Conservation (phyloP, 805 yeast species). For the Ogataea philodendri region DNA sequence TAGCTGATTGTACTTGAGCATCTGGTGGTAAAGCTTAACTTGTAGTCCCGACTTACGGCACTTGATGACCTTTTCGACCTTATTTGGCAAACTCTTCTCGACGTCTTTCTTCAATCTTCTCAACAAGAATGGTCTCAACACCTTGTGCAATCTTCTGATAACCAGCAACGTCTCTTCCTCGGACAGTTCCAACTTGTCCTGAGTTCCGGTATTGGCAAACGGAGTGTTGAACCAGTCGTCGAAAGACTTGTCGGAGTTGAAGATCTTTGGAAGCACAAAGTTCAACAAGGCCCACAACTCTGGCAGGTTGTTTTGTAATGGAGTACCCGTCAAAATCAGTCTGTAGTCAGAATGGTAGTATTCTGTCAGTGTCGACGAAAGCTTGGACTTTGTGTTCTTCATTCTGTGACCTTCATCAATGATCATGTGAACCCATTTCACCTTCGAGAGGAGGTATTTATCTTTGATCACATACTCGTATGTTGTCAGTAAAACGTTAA, state of each 20-base stretch:
- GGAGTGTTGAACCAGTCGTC: conserved; percentile 92
- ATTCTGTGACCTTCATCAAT: conserved; percentile 90
- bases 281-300: conserved; percentile 84
- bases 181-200: conserved; percentile 73
- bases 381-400: conserved; percentile 75
- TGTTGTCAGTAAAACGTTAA: conserved; percentile 75
- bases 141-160: conserved; percentile 82
- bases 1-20: conserved; percentile 67
- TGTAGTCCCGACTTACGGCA: conserved; percentile 77
- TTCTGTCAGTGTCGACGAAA: conserved; percentile 66
- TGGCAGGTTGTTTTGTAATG: conserved; percentile 79
- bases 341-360: conserved; percentile 75
- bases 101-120: conserved; percentile 86
- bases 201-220: conserved; percentile 79
- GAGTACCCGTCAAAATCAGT: conserved; percentile 84
- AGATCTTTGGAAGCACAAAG: conserved; percentile 78
- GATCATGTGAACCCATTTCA: conserved; percentile 82
- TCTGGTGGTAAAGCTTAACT: conserved; percentile 67
- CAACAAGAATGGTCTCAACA: conserved; percentile 76
- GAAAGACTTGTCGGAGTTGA: conserved; percentile 80
- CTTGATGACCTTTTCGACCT: conserved; percentile 77
- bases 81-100: conserved; percentile 81
- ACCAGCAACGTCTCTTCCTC: conserved; percentile 85
- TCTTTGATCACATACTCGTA: conserved; percentile 81
- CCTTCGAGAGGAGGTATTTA: conserved; percentile 63